Conservation (phyloP, 176 grass and related monocot species). For the Zoysia pacifica region DNA sequence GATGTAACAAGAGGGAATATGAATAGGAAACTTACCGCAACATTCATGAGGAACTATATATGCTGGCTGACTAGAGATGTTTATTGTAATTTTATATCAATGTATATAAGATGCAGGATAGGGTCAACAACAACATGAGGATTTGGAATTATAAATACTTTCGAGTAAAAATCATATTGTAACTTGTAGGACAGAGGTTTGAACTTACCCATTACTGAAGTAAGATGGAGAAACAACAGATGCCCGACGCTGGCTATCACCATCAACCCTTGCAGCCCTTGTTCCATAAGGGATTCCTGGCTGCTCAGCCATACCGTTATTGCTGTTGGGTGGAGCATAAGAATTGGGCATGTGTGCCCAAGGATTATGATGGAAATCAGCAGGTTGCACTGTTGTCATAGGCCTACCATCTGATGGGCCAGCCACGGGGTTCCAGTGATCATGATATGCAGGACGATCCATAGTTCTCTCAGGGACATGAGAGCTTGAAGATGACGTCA, state of each 20-base stretch:
- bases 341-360: slow-evolving; percentile 61
- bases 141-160: not conserved
- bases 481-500: slow-evolving; percentile 53
- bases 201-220: slow-evolving; percentile 63
- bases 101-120: no score
- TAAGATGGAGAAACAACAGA: slow-evolving; percentile 54
- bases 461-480: slow-evolving; percentile 57
- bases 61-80: slow-evolving; percentile 6
- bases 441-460: slow-evolving; percentile 58
- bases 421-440: slow-evolving; percentile 62
- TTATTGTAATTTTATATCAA: no score
- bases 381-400: slow-evolving; percentile 46
- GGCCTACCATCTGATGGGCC: slow-evolving; percentile 58
- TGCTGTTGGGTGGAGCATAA: slow-evolving; percentile 51
- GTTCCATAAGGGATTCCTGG: slow-evolving; percentile 57
- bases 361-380: slow-evolving; percentile 66
- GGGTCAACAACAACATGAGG: no score
- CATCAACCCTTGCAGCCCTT: slow-evolving; percentile 58
- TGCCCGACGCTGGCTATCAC: slow-evolving; percentile 51
- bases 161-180: not conserved
- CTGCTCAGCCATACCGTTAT: slow-evolving; percentile 46
- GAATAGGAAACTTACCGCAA: not conserved
- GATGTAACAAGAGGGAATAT: slow-evolving; percentile 19
- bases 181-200: slow-evolving; percentile 11
- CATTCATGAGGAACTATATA: not conserved